Evolutionary conservation across 2,329 filamentous ascomycete genomes (phyloP).

Genomic region (Diaporthe australafricana): DNA sequence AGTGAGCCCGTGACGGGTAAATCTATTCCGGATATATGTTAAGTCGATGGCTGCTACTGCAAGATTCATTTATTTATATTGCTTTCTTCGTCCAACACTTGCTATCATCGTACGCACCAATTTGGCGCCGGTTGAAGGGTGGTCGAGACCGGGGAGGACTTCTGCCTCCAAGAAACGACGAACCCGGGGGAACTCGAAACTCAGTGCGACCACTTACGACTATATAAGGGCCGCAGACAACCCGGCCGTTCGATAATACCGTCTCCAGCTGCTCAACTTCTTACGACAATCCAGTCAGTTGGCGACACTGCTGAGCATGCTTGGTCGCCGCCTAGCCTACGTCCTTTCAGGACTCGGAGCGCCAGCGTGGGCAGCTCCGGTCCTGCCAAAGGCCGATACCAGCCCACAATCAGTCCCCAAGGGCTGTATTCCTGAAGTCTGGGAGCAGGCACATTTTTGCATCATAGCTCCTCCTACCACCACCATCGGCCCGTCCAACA

Average conservation of each 20-base stretch:
- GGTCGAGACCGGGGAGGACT: slow-evolving; percentile 6
- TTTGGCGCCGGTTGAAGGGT: slow-evolving; percentile 20
- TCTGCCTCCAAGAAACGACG: background rate
- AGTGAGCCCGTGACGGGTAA: slow-evolving; percentile 17
- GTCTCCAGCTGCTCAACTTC: background rate
- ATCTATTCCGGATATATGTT: background rate
- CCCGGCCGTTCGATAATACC: background rate
- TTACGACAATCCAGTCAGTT: background rate
- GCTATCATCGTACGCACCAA: background rate
- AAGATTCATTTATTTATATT: slow-evolving; percentile 21
- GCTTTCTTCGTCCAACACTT: background rate
- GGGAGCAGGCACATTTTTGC: slow-evolving; percentile 18
- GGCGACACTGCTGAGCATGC: slow-evolving; percentile 13
- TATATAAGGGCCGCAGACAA: background rate
- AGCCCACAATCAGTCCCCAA: background rate
- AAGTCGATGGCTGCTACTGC: slow-evolving; percentile 12
- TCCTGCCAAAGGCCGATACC: background rate
- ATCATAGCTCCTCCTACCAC: slow-evolving; percentile 22
- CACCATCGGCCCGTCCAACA: slow-evolving; percentile 13
- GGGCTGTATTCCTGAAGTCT: slow-evolving; percentile 16
- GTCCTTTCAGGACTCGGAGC: slow-evolving; percentile 22
- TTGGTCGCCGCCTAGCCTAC: slow-evolving; percentile 7
- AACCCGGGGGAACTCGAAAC: background rate
- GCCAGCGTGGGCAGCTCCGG: slow-evolving; percentile 24
- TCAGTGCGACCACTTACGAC: background rate